A percentile compares a stretch with the other conserved stretches of the same genome.
phyloP scores from a whole-genome alignment of 371 early-diverging fungal species.

The Mortierella sp. region DNA sequence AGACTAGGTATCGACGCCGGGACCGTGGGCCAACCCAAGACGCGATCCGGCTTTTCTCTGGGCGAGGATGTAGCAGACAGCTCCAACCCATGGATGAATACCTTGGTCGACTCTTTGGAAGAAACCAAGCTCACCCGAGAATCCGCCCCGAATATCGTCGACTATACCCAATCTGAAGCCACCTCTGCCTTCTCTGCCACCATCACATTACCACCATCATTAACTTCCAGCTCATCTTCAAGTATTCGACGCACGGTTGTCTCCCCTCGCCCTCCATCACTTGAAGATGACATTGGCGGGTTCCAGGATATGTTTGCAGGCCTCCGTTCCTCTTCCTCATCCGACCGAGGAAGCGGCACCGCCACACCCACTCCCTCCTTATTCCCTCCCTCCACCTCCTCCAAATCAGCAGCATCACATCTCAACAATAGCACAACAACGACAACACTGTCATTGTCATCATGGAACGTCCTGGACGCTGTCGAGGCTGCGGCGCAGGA shows the following conservation, averaged over 20 bases:
- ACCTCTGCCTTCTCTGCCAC: neutral
- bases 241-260: slow-evolving; percentile 4
- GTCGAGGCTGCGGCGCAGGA: slow-evolving; percentile 49
- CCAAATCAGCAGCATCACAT: neutral
- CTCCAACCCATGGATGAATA: slow-evolving; percentile 52
- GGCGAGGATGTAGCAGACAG: slow-evolving; percentile 51
- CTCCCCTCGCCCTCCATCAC: slow-evolving; percentile 16
- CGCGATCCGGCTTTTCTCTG: slow-evolving; percentile 38
- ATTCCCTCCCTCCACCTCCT: neutral
- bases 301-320: slow-evolving; percentile 36
- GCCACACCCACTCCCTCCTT: neutral
- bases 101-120: slow-evolving; percentile 38
- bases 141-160: slow-evolving; percentile 4
- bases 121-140: slow-evolving; percentile 17
- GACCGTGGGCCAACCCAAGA: slow-evolving; percentile 15
- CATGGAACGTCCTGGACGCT: slow-evolving; percentile 48
- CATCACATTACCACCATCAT: slow-evolving; percentile 1
- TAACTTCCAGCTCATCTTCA: slow-evolving; percentile 12
- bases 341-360: neutral
- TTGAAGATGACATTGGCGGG: slow-evolving; percentile 43
- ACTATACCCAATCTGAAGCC: slow-evolving; percentile 44
- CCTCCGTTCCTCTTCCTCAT: neutral
- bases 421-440: neutral
- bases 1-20: slow-evolving; percentile 25
- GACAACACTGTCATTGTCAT: neutral